phyloP scores from a whole-genome alignment of 2,329 filamentous ascomycete genomes.

The Alternaria conjuncta region DNA sequence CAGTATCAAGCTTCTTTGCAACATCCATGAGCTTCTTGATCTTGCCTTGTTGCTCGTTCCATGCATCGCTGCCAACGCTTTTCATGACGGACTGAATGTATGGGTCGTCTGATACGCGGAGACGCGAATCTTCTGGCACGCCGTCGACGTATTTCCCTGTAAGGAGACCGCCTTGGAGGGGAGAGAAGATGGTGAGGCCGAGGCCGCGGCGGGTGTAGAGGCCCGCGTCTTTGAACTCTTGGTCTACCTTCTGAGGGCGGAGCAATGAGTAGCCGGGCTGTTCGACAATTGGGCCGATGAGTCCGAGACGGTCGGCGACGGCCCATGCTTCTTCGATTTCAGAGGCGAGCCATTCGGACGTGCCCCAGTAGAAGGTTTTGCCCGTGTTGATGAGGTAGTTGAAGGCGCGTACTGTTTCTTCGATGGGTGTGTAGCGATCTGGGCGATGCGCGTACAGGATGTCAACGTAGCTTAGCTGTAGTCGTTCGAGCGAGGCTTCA shows the following conservation, averaged over 20 bases:
- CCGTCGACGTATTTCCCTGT: conserved; percentile 69
- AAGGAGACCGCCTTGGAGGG: conserved; percentile 62
- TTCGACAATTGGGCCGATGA: conserved; percentile 62
- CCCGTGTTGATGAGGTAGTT: conserved; percentile 72
- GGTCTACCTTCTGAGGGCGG: conserved; percentile 64
- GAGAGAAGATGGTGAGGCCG: conserved; percentile 63
- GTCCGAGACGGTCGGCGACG: conserved; percentile 64
- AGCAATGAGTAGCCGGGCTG: conserved; percentile 66
- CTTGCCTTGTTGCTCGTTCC: conserved; percentile 64
- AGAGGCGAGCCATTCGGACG: conserved; percentile 64
- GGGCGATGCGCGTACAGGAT: conserved; percentile 73
- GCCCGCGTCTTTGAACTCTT: conserved; percentile 62
- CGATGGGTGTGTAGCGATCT: conserved; percentile 71
- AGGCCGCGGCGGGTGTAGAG: conserved; percentile 61
- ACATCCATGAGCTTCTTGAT: conserved; percentile 59
- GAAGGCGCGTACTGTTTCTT: conserved; percentile 73
- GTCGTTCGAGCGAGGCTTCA: conserved; percentile 63
- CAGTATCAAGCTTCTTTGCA: conserved; percentile 68
- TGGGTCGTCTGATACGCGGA: conserved; percentile 62
- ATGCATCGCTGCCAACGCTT: conserved; percentile 56
- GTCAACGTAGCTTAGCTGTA: conserved; percentile 68
- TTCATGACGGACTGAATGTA: conserved; percentile 56
- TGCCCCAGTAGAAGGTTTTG: conserved; percentile 72
- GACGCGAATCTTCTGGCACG: conserved; percentile 63
- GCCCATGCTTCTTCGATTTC: conserved; percentile 66